Conservation (phyloP, 805 yeast genomes). For the Kodamaea kaohsiungensis region DNA sequence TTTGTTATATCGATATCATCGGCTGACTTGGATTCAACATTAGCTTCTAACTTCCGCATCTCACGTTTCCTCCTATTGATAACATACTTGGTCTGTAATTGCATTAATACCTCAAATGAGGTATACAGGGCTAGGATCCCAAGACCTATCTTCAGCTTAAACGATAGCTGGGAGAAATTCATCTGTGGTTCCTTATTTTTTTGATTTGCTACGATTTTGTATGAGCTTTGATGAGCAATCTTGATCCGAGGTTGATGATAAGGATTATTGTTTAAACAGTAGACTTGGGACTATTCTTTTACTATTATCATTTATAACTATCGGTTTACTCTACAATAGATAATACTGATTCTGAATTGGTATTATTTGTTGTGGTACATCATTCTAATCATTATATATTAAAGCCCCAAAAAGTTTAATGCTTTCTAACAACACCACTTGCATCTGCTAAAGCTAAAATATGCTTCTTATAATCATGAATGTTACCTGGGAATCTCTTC, state of each 20-base stretch:
- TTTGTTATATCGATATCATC: slow-evolving; percentile 17
- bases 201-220: background rate
- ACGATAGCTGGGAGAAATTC: slow-evolving; percentile 15
- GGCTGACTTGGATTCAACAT: background rate
- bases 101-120: slow-evolving; percentile 63
- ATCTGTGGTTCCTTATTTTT: background rate
- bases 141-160: slow-evolving; percentile 40
- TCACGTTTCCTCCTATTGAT: slow-evolving; percentile 47
- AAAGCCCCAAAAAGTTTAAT: slow-evolving; percentile 37
- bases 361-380: background rate
- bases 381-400: background rate
- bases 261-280: too few relatives aligned
- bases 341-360: too few relatives aligned
- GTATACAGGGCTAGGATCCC: slow-evolving; percentile 57
- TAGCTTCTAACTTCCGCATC: slow-evolving; percentile 8
- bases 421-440: slow-evolving; percentile 89
- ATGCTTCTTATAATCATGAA: slow-evolving; percentile 86
- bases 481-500: slow-evolving; percentile 74
- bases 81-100: slow-evolving; percentile 52
- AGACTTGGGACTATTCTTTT: too few relatives aligned
- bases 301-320: too few relatives aligned
- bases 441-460: slow-evolving; percentile 75
- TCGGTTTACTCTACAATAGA: too few relatives aligned
- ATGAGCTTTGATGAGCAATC: background rate
- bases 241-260: background rate